phyloP scores from a whole-genome alignment of 2,329 filamentous ascomycete genomes.

The Penicillium sp. region DNA sequence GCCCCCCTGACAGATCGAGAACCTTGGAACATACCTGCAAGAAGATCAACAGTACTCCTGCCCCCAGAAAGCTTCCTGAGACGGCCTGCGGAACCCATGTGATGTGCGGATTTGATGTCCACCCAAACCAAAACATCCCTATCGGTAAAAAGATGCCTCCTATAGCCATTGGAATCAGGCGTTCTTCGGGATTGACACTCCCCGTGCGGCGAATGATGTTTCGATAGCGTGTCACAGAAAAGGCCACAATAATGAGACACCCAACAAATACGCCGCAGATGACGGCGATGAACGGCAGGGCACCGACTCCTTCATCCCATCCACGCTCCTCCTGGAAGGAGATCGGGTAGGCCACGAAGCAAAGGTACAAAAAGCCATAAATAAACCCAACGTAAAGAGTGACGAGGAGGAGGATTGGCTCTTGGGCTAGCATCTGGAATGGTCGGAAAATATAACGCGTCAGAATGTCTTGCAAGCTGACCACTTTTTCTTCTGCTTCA shows the following conservation, averaged over 20 bases:
- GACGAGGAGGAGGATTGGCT: slow-evolving; percentile 52
- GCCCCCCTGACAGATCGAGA: no score
- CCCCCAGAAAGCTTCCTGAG: slow-evolving; percentile 44
- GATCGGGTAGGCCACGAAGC: slow-evolving; percentile 45
- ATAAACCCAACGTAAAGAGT: slow-evolving; percentile 47
- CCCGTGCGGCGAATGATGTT: slow-evolving; percentile 41
- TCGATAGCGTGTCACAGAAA: slow-evolving; percentile 43
- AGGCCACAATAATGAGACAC: slow-evolving; percentile 29
- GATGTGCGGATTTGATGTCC: slow-evolving; percentile 46
- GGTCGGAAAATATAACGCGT: slow-evolving; percentile 21
- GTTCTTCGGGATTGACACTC: slow-evolving; percentile 43
- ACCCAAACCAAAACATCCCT: slow-evolving; percentile 54
- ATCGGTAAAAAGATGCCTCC: slow-evolving; percentile 45
- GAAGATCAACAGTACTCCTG: slow-evolving; percentile 47
- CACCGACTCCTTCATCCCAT: slow-evolving; percentile 39
- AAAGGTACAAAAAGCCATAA: slow-evolving; percentile 40
- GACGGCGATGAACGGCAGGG: slow-evolving; percentile 41
- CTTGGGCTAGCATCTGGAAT: slow-evolving; percentile 34
- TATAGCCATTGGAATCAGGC: slow-evolving; percentile 50
- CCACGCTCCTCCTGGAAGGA: slow-evolving; percentile 41
- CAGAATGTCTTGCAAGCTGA: slow-evolving; percentile 21
- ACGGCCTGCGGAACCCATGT: slow-evolving; percentile 51
- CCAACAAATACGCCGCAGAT: slow-evolving; percentile 37
- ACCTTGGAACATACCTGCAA: slow-evolving; percentile 27
- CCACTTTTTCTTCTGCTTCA: slow-evolving; percentile 45